Evolutionary conservation across 83 land plant species (phyloP).

Genomic region (Picea abies): DNA sequence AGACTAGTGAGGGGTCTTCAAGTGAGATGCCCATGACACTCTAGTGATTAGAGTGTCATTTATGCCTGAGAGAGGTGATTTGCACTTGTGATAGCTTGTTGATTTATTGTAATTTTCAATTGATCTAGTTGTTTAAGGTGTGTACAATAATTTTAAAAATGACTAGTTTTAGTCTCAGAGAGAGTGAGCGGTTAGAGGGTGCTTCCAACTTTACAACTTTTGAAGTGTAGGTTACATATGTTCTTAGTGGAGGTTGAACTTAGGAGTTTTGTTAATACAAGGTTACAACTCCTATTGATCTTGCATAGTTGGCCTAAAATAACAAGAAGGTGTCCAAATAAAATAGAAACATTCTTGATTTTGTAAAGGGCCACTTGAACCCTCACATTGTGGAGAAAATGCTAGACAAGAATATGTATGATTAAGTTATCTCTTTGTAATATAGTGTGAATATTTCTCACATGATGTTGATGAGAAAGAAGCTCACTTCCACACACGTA

Average conservation of each 20-base stretch:
- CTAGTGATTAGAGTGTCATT: too few species aligned
- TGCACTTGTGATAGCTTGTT: neutral
- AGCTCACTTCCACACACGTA: too few species aligned
- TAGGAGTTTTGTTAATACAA: neutral
- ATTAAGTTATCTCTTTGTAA: too few species aligned
- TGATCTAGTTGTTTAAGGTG: neutral
- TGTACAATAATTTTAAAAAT: neutral
- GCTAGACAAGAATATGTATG: too few species aligned
- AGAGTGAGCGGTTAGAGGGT: neutral
- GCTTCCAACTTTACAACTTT: neutral
- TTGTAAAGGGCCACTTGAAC: too few species aligned
- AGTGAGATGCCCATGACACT: too few species aligned
- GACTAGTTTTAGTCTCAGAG: neutral
- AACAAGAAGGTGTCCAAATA: neutral
- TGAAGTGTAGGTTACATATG: neutral
- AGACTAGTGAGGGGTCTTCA: too few species aligned
- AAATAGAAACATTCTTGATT: neutral
- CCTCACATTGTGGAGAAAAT: too few species aligned
- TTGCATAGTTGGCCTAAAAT: neutral
- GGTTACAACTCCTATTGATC: neutral
- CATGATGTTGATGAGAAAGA: too few species aligned
- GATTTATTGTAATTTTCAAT: neutral
- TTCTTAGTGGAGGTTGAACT: neutral
- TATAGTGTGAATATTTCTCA: too few species aligned
- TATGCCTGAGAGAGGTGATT: neutral